Evolutionary conservation across 129 eudicot genomes (phyloP), one percentile per base, ranked within the genome.

Genomic region (Mikania micrantha): DNA sequence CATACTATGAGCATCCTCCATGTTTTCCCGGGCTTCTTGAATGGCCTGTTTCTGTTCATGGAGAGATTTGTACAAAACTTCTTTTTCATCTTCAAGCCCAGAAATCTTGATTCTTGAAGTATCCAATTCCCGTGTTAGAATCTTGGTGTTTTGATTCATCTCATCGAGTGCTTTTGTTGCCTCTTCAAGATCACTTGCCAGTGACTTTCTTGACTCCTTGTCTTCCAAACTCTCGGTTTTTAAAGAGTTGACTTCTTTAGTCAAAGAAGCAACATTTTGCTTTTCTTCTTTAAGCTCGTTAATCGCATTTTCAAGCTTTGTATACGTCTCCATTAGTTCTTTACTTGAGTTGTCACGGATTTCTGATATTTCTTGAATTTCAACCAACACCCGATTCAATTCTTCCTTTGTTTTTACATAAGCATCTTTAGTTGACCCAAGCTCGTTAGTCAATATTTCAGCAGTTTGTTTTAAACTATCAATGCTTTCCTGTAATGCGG

Each of bases 1-100:
- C 29, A 93, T 60, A 42, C 78, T 77, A 53, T 83, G 88, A 2
- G 95, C 96, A 70, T 87, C 99, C 59, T 89, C 96, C 80, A 86
- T 76, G 62, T 89, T 86, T 32, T 82, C 95, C 39, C 82, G 76
- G 12, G 90, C 86, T 76, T 84, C 96, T 72, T 70, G 83, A 45
- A 83, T 78, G 17, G 71, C 53, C 39, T 39, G 82, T 70, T 81
- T 89, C 48, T 89, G 83, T 75, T 84, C 88, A 10, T 72, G 80
- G 19, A 93, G 71, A 0, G 85, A 49, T 17, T 73, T 76, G 41
- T 74, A 59, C 48, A 86, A 71, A 3, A 49, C 74, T 3, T 77
- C 82, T 60, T 74, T 89, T 68, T 93, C 99, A 5, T 79, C 83
- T 67, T 85, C 90, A 35, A 89, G 80, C 44, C 64, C 74, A 16